These are phyloP conservation scores for Mycena crocata DNA, from an alignment of 768 basidiomycete species.

Conservation along the genomic window DNA sequence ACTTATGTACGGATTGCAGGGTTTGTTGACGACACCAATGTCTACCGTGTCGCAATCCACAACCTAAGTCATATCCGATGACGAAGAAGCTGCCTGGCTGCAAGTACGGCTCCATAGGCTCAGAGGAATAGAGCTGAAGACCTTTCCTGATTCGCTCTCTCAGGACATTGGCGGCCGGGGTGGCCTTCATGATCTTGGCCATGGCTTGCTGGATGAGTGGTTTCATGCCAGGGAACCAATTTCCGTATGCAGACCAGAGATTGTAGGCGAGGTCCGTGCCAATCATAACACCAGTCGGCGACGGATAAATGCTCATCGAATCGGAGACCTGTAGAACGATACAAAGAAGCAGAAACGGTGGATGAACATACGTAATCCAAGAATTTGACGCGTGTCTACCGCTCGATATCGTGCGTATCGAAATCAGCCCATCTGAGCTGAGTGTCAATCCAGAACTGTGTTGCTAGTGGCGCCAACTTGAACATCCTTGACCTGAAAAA, in stretches of 20 bases:
- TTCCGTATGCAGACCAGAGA: conserved; percentile 97
- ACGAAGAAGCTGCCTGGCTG: conserved; percentile 72
- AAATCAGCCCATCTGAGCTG: conserved; percentile 98
- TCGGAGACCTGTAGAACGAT: conserved; percentile 75
- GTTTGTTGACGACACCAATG: too few relatives aligned
- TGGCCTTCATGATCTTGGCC: conserved; percentile 99
- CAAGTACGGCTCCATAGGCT: conserved; percentile 98
- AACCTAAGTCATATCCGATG: conserved; percentile 8
- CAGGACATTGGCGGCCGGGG: conserved; percentile 96
- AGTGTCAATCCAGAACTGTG: conserved; percentile 98
- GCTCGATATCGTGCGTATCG: conserved; percentile 98
- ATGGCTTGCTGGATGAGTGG: conserved; percentile 98
- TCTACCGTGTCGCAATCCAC: too few relatives aligned
- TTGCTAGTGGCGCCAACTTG: conserved; percentile 98
- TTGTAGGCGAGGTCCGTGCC: conserved; percentile 99
- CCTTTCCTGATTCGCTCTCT: conserved; percentile 99
- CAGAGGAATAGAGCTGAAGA: conserved; percentile 97
- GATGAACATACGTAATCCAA: conserved; percentile 86
- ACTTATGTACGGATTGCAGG: too few relatives aligned
- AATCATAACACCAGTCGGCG: conserved; percentile 98
- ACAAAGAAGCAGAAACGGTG: neutral
- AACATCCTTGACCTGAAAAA: conserved; percentile 84
- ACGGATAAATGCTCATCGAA: conserved; percentile 99
- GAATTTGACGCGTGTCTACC: conserved; percentile 99
- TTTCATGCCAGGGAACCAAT: conserved; percentile 99